These are phyloP conservation scores for Kentomonas sorsogonicus DNA, from an alignment of 208 protist genomes.

Conservation along the genomic window DNA sequence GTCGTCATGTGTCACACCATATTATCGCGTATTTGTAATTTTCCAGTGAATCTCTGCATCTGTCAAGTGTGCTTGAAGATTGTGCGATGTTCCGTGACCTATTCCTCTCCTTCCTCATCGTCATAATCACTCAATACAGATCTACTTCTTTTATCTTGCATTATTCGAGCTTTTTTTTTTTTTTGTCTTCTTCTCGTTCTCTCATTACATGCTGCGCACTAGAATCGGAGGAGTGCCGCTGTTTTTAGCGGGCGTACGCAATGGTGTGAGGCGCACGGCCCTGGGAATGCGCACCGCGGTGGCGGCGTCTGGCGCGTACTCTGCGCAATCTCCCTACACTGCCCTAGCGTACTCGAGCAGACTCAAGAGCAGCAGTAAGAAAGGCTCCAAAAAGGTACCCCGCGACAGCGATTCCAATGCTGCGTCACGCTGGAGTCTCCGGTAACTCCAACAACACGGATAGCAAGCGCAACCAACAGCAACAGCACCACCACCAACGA, in stretches of 20 bases:
- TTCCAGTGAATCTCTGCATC: background rate
- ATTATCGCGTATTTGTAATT: background rate
- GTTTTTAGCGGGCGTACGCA: background rate
- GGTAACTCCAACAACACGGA: no score
- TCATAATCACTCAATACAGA: background rate
- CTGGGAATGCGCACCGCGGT: no score
- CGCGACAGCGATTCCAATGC: no score
- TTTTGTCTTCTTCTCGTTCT: background rate
- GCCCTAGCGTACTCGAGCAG: no score
- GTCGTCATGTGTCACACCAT: background rate
- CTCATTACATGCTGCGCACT: background rate
- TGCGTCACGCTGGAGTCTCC: no score
- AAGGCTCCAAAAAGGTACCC: no score
- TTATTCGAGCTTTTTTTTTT: conserved; percentile 1
- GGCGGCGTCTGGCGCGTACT: no score
- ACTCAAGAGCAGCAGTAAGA: no score
- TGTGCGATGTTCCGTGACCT: background rate
- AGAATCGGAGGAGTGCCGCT: background rate
- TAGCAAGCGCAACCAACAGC: no score
- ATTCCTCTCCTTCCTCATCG: background rate
- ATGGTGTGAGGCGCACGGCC: background rate
- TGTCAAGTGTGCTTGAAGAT: background rate
- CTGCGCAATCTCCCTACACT: no score
- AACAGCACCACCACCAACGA: no score
- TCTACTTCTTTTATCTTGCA: background rate